Evolutionary conservation across 768 basidiomycete genomes (phyloP).

Genomic region (Zangia roseola): DNA sequence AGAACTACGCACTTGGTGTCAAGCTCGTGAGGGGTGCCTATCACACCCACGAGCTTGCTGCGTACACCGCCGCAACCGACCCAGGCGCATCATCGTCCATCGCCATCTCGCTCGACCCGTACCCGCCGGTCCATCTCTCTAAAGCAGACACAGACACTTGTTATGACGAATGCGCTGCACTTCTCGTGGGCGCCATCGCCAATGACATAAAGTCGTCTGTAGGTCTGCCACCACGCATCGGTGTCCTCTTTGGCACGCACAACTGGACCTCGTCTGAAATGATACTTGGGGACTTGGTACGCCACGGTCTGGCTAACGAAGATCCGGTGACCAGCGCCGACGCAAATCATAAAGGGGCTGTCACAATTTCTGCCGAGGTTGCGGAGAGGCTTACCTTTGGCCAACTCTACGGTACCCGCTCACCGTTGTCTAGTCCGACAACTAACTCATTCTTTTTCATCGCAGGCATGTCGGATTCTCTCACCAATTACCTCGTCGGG

Average conservation of each 20-base stretch:
- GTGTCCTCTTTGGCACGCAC: slow-evolving; percentile 84
- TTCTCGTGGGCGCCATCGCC: slow-evolving; percentile 56
- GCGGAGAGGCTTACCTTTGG: slow-evolving; percentile 70
- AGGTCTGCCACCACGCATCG: slow-evolving; percentile 37
- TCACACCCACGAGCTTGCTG: slow-evolving; percentile 69
- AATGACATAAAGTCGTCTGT: slow-evolving; percentile 42
- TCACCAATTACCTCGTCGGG: slow-evolving; percentile 68
- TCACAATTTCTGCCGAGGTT: slow-evolving; percentile 51
- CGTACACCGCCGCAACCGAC: slow-evolving; percentile 30
- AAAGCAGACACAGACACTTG: slow-evolving; percentile 74
- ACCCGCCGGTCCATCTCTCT: slow-evolving; percentile 65
- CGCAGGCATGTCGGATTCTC: slow-evolving; percentile 81
- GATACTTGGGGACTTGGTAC: slow-evolving; percentile 60
- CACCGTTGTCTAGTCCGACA: neutral
- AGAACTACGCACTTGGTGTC: slow-evolving; percentile 77
- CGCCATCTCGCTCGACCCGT: slow-evolving; percentile 56
- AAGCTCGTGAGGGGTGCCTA: slow-evolving; percentile 96
- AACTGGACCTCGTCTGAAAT: slow-evolving; percentile 68
- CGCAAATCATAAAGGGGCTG: slow-evolving; percentile 24
- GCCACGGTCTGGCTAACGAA: slow-evolving; percentile 45
- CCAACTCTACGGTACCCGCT: slow-evolving; percentile 71
- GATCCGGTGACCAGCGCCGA: slow-evolving; percentile 9
- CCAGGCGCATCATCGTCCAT: slow-evolving; percentile 13
- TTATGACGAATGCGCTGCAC: slow-evolving; percentile 60
- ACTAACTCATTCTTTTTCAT: neutral